Percentiles rank a stretch among this genome's conserved stretches.
Conservation (phyloP, 495 filamentous ascomycete species). For the Penicillium desertorum region DNA sequence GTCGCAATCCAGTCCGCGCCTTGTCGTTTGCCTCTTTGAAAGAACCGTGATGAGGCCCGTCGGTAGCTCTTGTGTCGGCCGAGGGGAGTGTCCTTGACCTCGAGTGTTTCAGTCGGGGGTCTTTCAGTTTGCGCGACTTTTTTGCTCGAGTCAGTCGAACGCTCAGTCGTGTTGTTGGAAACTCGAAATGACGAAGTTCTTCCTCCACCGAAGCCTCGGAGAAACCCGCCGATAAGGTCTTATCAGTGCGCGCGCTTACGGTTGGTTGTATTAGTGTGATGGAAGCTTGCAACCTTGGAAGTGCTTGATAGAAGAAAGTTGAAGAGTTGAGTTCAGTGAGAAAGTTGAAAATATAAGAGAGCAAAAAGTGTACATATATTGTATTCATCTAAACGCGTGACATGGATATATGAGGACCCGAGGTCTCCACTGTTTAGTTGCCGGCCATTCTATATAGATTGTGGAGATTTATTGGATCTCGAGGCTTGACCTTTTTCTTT, state of each 20-base stretch:
- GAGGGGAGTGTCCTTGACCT: neutral
- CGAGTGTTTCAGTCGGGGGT: neutral
- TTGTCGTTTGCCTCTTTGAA: conserved; percentile 8
- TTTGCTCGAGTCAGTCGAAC: neutral
- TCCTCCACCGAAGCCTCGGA: conserved; percentile 17
- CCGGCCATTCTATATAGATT: neutral
- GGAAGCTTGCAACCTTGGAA: neutral
- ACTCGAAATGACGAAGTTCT: conserved; percentile 7
- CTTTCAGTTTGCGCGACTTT: neutral
- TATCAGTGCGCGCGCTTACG: conserved; percentile 13
- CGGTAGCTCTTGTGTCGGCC: neutral
- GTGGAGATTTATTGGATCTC: neutral
- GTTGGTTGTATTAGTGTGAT: neutral
- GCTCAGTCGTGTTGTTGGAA: neutral
- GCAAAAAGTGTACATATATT: neutral
- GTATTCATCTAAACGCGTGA: neutral
- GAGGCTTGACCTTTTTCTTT: neutral
- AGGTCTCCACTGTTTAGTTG: neutral
- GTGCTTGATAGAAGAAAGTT: neutral
- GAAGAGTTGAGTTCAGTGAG: neutral
- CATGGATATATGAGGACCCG: neutral
- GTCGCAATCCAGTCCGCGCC: conserved; percentile 11
- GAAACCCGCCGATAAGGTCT: conserved; percentile 35
- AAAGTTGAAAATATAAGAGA: neutral
- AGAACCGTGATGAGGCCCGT: neutral